A percentile compares a stretch with the other conserved stretches of the same genome.
Evolutionary conservation across 148 eudicot genomes (phyloP).

Genomic region (Cornus controversa): DNA sequence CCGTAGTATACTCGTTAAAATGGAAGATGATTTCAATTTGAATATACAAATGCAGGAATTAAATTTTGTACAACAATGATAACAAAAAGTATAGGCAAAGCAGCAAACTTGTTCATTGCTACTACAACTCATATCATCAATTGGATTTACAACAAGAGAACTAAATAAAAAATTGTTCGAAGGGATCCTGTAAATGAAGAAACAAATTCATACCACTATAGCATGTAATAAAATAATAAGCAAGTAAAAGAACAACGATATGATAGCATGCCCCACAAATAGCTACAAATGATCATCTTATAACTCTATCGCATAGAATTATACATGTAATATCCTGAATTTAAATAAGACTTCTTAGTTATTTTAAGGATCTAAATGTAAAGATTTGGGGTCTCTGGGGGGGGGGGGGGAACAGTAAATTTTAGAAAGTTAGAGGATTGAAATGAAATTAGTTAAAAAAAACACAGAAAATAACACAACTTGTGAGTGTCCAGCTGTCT

Average conservation of each 20-base stretch:
- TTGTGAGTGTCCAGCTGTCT: no score
- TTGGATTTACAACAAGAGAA: constrained; percentile 36
- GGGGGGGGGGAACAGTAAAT: no score
- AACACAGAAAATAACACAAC: no score
- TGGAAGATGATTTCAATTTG: not conserved
- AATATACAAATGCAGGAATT: constrained; percentile 2
- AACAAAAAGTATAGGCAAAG: not conserved
- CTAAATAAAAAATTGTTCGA: constrained; percentile 29
- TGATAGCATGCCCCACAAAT: not conserved
- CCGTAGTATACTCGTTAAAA: no score
- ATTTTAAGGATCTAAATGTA: no score
- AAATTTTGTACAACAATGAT: constrained; percentile 1
- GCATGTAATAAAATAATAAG: constrained; percentile 4
- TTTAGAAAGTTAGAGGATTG: no score
- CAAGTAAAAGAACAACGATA: not conserved
- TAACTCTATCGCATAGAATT: constrained; percentile 10
- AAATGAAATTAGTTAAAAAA: no score
- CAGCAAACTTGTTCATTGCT: constrained; percentile 15
- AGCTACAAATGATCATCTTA: not conserved
- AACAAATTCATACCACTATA: constrained; percentile 24
- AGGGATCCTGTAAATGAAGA: constrained; percentile 30
- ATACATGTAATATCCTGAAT: no score
- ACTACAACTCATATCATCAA: constrained; percentile 25
- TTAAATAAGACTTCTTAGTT: no score
- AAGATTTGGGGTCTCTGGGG: no score